A percentile compares a stretch with the other conserved stretches of the same genome.
phyloP scores from a whole-genome alignment of 1,284 basidiomycete genomes.

The Fomitopsis pinicola region DNA sequence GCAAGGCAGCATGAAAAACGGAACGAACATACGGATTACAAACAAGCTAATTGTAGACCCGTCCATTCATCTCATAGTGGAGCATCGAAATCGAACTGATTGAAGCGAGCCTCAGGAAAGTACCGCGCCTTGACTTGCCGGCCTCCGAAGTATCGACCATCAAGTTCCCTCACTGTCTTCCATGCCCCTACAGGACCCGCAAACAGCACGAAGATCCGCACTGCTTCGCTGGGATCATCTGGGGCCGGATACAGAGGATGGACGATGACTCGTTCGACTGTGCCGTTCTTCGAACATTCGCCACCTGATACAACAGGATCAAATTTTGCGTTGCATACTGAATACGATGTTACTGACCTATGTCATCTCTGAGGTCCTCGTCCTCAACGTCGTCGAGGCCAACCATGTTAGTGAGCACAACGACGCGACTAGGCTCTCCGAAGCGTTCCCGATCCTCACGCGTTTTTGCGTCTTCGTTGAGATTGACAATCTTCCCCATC shows the following conservation, averaged over 20 bases:
- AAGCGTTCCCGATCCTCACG: slow-evolving; percentile 74
- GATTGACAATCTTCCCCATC: slow-evolving; percentile 85
- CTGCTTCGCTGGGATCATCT: slow-evolving; percentile 56
- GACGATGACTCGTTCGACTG: slow-evolving; percentile 84
- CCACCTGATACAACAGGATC: slow-evolving; percentile 48
- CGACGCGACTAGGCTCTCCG: slow-evolving; percentile 85
- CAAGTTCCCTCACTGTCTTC: slow-evolving; percentile 88
- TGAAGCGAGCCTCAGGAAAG: slow-evolving; percentile 67
- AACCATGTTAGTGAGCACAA: slow-evolving; percentile 87
- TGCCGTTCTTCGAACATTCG: slow-evolving; percentile 86
- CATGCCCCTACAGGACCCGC: slow-evolving; percentile 89
- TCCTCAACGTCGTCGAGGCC: slow-evolving; percentile 78
- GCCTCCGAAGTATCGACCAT: slow-evolving; percentile 89
- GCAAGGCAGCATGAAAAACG: not conserved
- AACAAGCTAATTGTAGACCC: not conserved
- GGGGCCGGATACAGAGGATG: slow-evolving; percentile 71
- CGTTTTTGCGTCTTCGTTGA: slow-evolving; percentile 73
- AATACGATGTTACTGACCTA: slow-evolving; percentile 50
- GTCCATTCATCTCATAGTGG: slow-evolving; percentile 13
- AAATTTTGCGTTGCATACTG: slow-evolving; percentile 6
- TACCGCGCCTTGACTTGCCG: slow-evolving; percentile 79
- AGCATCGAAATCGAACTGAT: slow-evolving; percentile 44
- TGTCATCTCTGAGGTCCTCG: slow-evolving; percentile 82
- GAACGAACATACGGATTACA: not conserved
- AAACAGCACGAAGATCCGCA: slow-evolving; percentile 84